Conservation (phyloP, 176 grass and related monocot species). For the Musa schizocarpa region DNA sequence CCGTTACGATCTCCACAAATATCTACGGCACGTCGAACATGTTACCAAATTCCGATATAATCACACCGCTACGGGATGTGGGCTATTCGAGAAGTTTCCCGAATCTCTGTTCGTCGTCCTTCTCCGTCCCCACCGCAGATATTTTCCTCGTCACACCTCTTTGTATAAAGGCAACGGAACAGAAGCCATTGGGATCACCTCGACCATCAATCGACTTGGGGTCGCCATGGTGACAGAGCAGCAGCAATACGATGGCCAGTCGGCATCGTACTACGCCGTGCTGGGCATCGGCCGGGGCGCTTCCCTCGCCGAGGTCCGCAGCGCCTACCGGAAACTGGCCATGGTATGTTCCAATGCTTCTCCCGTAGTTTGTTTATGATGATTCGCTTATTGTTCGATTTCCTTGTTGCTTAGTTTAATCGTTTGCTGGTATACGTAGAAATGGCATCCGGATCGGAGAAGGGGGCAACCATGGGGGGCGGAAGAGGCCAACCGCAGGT, state of each 20-base stretch:
- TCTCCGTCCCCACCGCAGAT: neutral
- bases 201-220: no score
- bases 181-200: neutral
- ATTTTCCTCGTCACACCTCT: neutral
- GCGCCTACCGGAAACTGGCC: slow-evolving; percentile 67
- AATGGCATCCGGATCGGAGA: slow-evolving; percentile 82
- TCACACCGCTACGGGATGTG: neutral
- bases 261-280: slow-evolving; percentile 56
- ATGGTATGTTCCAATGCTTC: slow-evolving; percentile 33
- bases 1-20: neutral
- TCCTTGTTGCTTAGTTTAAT: neutral
- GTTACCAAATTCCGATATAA: no score
- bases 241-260: slow-evolving; percentile 10
- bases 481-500: slow-evolving; percentile 64
- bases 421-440: slow-evolving; percentile 18
- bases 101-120: no score
- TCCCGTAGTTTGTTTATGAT: neutral
- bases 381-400: neutral
- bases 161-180: neutral
- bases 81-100: neutral
- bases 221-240: neutral
- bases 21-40: neutral
- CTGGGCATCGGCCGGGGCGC: slow-evolving; percentile 51
- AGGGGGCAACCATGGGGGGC: slow-evolving; percentile 33
- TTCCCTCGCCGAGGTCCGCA: slow-evolving; percentile 59